phyloP scores from a whole-genome alignment of 2,329 filamentous ascomycete genomes.

The Aspergillus luchuensis region DNA sequence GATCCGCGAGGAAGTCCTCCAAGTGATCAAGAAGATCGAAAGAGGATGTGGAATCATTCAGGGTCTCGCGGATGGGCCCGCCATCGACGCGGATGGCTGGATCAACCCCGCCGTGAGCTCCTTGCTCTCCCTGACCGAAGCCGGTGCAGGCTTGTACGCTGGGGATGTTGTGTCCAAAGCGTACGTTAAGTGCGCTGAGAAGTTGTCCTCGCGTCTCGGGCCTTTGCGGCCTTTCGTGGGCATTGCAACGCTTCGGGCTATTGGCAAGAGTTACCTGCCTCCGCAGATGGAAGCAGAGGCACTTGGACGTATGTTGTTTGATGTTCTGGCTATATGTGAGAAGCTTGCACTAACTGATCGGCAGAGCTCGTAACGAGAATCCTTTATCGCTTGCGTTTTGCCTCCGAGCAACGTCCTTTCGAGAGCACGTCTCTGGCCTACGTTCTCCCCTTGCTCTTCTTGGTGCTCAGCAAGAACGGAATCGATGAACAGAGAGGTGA shows the following conservation, averaged over 20 bases:
- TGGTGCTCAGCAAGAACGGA: slow-evolving; percentile 77
- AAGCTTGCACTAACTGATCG: slow-evolving; percentile 18
- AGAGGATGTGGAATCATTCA: slow-evolving; percentile 85
- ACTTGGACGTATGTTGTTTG: slow-evolving; percentile 61
- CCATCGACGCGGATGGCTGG: slow-evolving; percentile 87
- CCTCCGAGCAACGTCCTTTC: slow-evolving; percentile 90
- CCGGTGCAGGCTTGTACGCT: slow-evolving; percentile 78
- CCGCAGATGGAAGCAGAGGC: slow-evolving; percentile 74
- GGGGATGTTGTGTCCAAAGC: slow-evolving; percentile 76
- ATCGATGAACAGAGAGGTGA: slow-evolving; percentile 66
- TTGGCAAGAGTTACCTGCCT: slow-evolving; percentile 72
- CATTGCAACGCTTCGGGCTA: slow-evolving; percentile 78
- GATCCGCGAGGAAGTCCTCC: slow-evolving; percentile 72
- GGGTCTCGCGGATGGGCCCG: slow-evolving; percentile 79
- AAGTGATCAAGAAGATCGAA: slow-evolving; percentile 69
- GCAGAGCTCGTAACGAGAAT: slow-evolving; percentile 75
- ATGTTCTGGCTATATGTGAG: neutral
- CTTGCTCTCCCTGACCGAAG: slow-evolving; percentile 69
- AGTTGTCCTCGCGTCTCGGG: slow-evolving; percentile 73
- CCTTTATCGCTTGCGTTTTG: slow-evolving; percentile 84
- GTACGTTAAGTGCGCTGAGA: slow-evolving; percentile 77
- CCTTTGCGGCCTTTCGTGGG: slow-evolving; percentile 79
- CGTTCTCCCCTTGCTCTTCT: slow-evolving; percentile 76
- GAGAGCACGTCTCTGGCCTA: slow-evolving; percentile 87
- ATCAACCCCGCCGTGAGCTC: slow-evolving; percentile 77